Base-by-base conservation (phyloP, 164 flowering plant species). In the Aristolochia contorta region DNA sequence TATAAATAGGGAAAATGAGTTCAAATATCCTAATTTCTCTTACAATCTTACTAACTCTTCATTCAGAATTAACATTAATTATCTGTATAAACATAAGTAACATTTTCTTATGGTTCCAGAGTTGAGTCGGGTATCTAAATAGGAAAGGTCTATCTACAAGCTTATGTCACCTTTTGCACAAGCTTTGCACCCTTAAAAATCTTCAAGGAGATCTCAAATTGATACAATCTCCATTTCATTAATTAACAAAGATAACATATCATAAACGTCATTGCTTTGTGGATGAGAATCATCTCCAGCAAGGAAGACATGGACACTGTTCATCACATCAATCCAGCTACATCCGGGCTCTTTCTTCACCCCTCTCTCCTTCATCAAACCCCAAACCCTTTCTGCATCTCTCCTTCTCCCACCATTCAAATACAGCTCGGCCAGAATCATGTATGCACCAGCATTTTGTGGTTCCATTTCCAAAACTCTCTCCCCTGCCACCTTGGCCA, bases 341-440 rank as follows among this genome's bases (percentile, higher is more conserved):
- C 91, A 83, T 14, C 86, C 91, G 2, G 88, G 91, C 64, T 85
- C 84, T 74, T 83, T 85, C 69, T 83, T 85, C 54, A 72, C 76
- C 14, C 79, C 81, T 24, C 60, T 73, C 55, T 67, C 75, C 70
- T 77, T 83, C 88, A 83, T 85, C 60, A 74, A 59, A 45, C 25
- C 69, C 74, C 74, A 71, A 49, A 78, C 72, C 59, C 55, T 71
- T 62, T 69, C 77, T 2, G 86, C 84, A 49, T 79, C 76, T 47
- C 67, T 64, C 75, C 63, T 77, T 63, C 71, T 76, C 61, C 85
- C 82, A 57, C 63, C 45, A 19, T 10, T 58, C 49, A 75, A 27
- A 71, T 74, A 83, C 64, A 80, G 73, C 69, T 85, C 88, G 15
- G 80, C 79, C 70, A 85, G 70, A 32, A 85, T 83, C 73, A 82